Base-by-base conservation (phyloP, 164 flowering plant species). In the Sextonia rubra region DNA sequence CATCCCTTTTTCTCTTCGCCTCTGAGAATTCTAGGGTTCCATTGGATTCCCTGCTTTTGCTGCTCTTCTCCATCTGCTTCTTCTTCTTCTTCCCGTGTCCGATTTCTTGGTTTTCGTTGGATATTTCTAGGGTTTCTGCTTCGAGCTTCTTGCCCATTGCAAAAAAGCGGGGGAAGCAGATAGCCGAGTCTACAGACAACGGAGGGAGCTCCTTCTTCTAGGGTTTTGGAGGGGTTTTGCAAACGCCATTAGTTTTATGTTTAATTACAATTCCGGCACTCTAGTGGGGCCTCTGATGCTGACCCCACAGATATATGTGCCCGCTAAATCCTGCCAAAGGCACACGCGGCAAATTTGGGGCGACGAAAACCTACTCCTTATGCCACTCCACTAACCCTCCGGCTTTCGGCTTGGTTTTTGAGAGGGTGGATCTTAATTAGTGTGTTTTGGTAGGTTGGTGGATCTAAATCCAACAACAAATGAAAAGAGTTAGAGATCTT, bases 61-160 rank as follows among this genome's bases (percentile, higher is more conserved):
- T 68, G 9, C 2, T 20, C 4, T 27, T 17, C 23, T 65, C 29
- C 2, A 11, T 23, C 11, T 72, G 22, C 58, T 76, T 81, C 63
- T 73, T 74, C 77, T 66, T 55, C 63, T 62, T 77, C 62, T 75
- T 72, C 80, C 65, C 72, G 58, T 74, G 49, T 49, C 60, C 52
- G 44, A 48, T 25, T 47, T 48, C 76, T 27, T 20, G 26, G n/a
- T 20, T 49, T 26, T 2, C 69, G 44, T 64, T 69, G 9, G 55
- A 37, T 24, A 32, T 55, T 68, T 64, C 70, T 60, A 71, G 73
- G 73, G 75, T 72, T 63, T 71, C 76, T 71, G 75, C 73, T 48
- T 74, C 62, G 69, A 76, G 44, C 30, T 72, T 74, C 63, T 75
- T 32, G 0, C 76, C 82, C 84, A 81, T 81, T 26, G 61, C 73